Base-by-base conservation (phyloP, 139 green algal species). In the Raphidocelis subcapitata region DNA sequence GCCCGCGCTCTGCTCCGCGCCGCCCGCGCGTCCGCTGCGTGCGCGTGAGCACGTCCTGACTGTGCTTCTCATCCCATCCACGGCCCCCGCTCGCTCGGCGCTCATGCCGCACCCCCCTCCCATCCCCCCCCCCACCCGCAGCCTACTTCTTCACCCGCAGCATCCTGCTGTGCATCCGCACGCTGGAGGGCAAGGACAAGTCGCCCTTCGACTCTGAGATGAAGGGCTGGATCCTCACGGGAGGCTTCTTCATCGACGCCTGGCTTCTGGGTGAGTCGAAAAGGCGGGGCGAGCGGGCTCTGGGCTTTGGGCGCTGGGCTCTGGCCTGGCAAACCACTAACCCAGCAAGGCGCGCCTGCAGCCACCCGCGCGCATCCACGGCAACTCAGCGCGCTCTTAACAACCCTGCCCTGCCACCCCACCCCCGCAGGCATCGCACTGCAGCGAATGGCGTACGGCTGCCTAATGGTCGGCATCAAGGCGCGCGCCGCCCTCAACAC, bases 141-240 rank as follows among this genome's bases (percentile, higher is more conserved):
- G 86, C 84, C 59, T 92, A 88, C 81, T 92, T 83, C 79, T 92
- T 92, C 69, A 84, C 85, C 23, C 84, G 84, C 62, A 85, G 77
- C 24, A 73, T 92, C 41, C 82, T 92, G 62, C 55, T 82, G 62
- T 89, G 77, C 47, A 82, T 90, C 44, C 69, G 73, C 28, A 61
- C 62, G 4, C 64, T 72, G 21, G 52, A 69, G 21, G 32, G 28
- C 21, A 76, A 86, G 70, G 82, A 90, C 36, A 62, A 61, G 36
- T 63, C 66, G 2, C 60, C 65, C 20, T 62, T 80, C 3, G 73
- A 56, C 28, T 41, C 62, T 24, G 35, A 60, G 18, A 75, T 55
- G 26, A 82, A 85, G 32, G 84, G 84, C 33, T 92, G 84, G 84
- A 75, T 87, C 61, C 84, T 91, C 4, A 77, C 81, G 12, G 60